Base-by-base conservation (phyloP, 2,329 filamentous ascomycete species). In the Diaporthe aspalathi region DNA sequence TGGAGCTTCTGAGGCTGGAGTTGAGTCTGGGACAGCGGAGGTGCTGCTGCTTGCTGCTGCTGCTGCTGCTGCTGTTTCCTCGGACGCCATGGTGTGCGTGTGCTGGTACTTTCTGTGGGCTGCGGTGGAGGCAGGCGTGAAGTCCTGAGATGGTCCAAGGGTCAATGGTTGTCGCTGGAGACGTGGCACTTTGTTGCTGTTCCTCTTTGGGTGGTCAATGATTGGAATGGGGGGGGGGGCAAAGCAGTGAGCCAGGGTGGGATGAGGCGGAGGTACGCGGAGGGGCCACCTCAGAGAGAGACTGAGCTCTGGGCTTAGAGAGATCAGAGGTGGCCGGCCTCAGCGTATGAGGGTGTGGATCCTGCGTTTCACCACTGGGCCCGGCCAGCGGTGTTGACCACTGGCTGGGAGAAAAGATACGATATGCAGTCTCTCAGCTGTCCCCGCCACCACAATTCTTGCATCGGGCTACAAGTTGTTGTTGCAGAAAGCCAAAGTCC, bases 31-130 rank as follows among this genome's bases (percentile, higher is more conserved):
- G 16, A 40, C 38, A 50, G 27, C 40, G 9, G 70, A n/a, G 54
- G 45, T 67, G 66, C 43, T 68, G 66, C 43, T 57, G 20, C 29
- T 32, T 9, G 35, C 35, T 45, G 43, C 57, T 38, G 35, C 24
- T 63, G 66, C 52, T 54, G 50, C 52, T 47, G n/a, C n/a, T n/a
- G 47, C 20, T 63, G 65, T 17, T 60, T 62, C 65, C 57, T 73
- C 72, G 27, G 72, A 73, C 16, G 69, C 69, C 72, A 73, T 73
- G 17, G 22, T 45, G 72, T 38, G 45, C n/a, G n/a, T 47, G 60
- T n/a, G 17, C 12, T 38, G 60, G 45, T 29, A 22, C 32, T 35
- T 29, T 63, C n/a, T 52, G 35, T 52, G 50, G 52, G 49, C 35
- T 45, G 16, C 45, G n/a, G 35, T 63, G 66, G 20, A 27, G 57